Evolutionary conservation across 345 rosid species (phyloP), one percentile per base, ranked within the genome.

Genomic region (Brassica juncea): DNA sequence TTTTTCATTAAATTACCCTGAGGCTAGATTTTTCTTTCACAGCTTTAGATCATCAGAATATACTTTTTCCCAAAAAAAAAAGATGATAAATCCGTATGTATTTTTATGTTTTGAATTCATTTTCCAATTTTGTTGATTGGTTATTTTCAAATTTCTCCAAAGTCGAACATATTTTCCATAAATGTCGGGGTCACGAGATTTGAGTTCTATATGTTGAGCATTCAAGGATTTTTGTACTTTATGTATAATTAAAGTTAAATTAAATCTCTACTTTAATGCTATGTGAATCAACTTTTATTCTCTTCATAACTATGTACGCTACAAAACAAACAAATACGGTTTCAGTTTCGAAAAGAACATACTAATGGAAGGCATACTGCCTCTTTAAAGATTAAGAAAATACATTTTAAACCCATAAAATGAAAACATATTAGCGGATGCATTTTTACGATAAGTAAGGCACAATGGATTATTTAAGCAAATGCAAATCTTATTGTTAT

Each of bases 151-250:
- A 7, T 35, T 35, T 35, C 9, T 25, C 35, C 11, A 25, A 68
- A 0, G 70, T 37, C n/a, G 23, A 31, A 44, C 16, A 16, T 61
- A 8, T 44, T 58, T 4, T 49, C 69, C 70, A 44, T 15, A 32
- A 61, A 61, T 31, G 5, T 69, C 63, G 75, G 57, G 54, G 68
- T 70, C 75, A 77, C 75, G 75, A 70, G 54, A 70, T 69, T 76
- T 68, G 80, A 12, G 57, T 14, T 42, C 49, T 44, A 15, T 32
- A 32, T 65, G 57, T 5, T 66, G 27, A 66, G n/a, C 68, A 68
- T 68, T 69, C 49, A 6, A 23, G 21, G 37, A 66, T 66, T 66
- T 39, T 55, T 61, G 42, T 35, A 39, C 79, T 68, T 68, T 76
- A 68, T 12, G 73, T 75, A 37, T 66, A 6, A 6, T 3, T 65